phyloP scores from a whole-genome alignment of 2,329 filamentous ascomycete species.

The Kalaharituber pfeilii region DNA sequence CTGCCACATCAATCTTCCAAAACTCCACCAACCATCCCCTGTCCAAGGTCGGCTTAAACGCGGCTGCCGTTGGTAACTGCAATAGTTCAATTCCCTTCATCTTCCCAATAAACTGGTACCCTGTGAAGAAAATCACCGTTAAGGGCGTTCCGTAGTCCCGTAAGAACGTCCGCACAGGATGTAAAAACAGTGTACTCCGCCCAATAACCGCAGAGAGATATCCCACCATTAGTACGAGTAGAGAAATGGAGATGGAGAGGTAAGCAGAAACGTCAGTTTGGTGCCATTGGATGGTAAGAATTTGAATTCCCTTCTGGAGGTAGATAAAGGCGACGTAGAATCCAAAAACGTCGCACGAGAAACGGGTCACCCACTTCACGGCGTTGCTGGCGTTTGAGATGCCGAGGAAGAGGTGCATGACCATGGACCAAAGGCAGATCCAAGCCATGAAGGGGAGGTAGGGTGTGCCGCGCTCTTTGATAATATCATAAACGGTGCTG shows the following conservation, averaged over 20 bases:
- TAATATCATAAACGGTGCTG: slow-evolving; percentile 75
- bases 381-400: slow-evolving; percentile 75
- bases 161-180: slow-evolving; percentile 61
- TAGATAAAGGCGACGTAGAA: slow-evolving; percentile 91
- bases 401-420: slow-evolving; percentile 72
- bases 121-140: slow-evolving; percentile 73
- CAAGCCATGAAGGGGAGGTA: slow-evolving; percentile 85
- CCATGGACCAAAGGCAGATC: slow-evolving; percentile 74
- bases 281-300: slow-evolving; percentile 56
- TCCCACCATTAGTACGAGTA: slow-evolving; percentile 61
- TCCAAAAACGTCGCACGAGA: slow-evolving; percentile 79
- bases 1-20: slow-evolving; percentile 54
- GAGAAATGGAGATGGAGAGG: slow-evolving; percentile 54
- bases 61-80: slow-evolving; percentile 54
- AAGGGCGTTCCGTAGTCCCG: slow-evolving; percentile 80
- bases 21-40: slow-evolving; percentile 65
- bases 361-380: slow-evolving; percentile 75
- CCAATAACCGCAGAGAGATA: slow-evolving; percentile 60
- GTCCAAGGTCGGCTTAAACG: slow-evolving; percentile 61
- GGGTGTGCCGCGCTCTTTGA: slow-evolving; percentile 56
- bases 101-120: slow-evolving; percentile 70
- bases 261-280: slow-evolving; percentile 45
- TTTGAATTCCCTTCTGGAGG: slow-evolving; percentile 76
- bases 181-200: slow-evolving; percentile 51
- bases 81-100: slow-evolving; percentile 56